phyloP scores from a whole-genome alignment of 345 rosid genomes.

The Lenwebbia sp. region DNA sequence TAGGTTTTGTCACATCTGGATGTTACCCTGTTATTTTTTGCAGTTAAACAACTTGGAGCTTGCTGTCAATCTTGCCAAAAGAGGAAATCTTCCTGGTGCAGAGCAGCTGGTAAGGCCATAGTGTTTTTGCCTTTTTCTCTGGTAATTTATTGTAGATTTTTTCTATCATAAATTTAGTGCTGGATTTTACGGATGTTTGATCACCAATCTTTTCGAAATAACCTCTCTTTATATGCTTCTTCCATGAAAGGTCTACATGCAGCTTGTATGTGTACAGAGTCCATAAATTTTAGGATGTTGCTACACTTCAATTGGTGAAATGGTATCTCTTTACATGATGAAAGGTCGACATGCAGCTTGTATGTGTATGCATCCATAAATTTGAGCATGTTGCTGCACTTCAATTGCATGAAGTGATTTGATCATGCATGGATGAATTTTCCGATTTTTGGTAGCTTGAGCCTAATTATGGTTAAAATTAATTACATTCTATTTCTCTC shows the following conservation, averaged over 20 bases:
- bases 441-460: neutral
- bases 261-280: neutral
- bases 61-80: slow-evolving; percentile 95
- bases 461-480: neutral
- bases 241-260: neutral
- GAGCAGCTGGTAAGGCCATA: slow-evolving; percentile 69
- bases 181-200: neutral
- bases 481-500: neutral
- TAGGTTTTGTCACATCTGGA: slow-evolving; percentile 4
- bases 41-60: slow-evolving; percentile 97
- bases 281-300: neutral
- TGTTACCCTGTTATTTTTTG: slow-evolving; percentile 4
- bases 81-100: slow-evolving; percentile 99
- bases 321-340: neutral
- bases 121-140: neutral
- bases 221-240: neutral
- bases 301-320: neutral
- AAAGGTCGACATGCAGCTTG: neutral
- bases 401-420: neutral
- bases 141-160: neutral
- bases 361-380: neutral
- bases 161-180: neutral
- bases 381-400: neutral
- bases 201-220: neutral
- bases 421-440: neutral